phyloP scores from a whole-genome alignment of 129 eudicot genomes.

The sunflower (Helianthus annuus) region DNA sequence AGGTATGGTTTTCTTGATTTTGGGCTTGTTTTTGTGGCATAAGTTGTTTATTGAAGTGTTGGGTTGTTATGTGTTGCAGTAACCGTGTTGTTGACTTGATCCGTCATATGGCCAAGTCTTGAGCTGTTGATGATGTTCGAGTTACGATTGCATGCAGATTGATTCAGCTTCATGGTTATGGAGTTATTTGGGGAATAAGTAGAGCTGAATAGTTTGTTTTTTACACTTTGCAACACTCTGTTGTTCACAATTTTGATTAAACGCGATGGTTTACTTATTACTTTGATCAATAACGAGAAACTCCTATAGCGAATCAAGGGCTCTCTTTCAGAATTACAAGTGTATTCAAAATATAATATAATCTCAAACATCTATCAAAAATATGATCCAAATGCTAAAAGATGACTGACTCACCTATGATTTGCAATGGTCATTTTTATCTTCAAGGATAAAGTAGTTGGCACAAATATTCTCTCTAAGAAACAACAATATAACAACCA shows the following conservation, averaged over 20 bases:
- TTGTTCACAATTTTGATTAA: slow-evolving; percentile 32
- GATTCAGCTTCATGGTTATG: slow-evolving; percentile 14
- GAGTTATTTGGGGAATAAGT: slow-evolving; percentile 28
- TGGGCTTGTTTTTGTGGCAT: neutral
- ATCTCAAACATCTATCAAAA: no score
- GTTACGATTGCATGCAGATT: slow-evolving; percentile 8
- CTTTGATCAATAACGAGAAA: no score
- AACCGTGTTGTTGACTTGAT: slow-evolving; percentile 82
- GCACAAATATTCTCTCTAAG: no score
- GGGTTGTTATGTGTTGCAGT: slow-evolving; percentile 43
- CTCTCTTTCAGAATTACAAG: no score
- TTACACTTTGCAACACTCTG: neutral
- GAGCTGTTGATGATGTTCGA: slow-evolving; percentile 2
- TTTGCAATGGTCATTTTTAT: no score
- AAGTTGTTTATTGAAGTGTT: neutral
- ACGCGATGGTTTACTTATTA: slow-evolving; percentile 15
- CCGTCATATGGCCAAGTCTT: slow-evolving; percentile 69
- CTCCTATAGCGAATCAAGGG: no score
- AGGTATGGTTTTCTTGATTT: slow-evolving; percentile 41
- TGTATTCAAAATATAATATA: no score
- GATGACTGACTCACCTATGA: no score
- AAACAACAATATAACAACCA: no score
- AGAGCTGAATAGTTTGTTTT: slow-evolving; percentile 1
- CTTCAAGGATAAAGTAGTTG: no score
- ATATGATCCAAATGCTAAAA: no score